Evolutionary conservation across 164 flowering plant species (phyloP), one percentile per base, ranked within the genome.

Genomic region (Akebia trifoliata): DNA sequence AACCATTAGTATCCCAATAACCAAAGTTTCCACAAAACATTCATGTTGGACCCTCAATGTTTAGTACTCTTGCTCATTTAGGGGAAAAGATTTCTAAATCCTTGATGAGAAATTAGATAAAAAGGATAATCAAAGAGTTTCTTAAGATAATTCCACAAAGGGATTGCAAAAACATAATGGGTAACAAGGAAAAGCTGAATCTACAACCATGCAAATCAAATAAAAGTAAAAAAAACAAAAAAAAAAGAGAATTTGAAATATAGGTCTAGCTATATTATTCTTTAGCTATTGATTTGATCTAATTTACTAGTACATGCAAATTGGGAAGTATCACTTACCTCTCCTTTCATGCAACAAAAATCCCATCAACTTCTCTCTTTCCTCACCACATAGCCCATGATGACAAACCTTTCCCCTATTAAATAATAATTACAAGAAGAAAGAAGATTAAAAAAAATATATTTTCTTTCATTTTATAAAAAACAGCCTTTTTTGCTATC

Each of bases 321-420:
- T 39, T 18, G 49, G 37, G 43, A 21, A 61, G 10, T 6, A 14
- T 26, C 35, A 35, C 54, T 30, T 48, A 29, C 60, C 57, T 35
- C 32, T 40, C 58, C 32, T 55, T 31, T 46, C 60, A 47, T 38
- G 44, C 56, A 62, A 62, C 54, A 55, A 54, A 53, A 54, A 62
- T 35, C 53, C 59, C 60, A 62, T 44, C 53, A 46, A 18, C 60
- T 60, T 4, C 30, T 34, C 6, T 32, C 32, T 52, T 24, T 50
- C 31, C 14, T 36, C 46, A 4, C 21, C n/a, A 6, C 12, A 25
- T 6, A 25, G 39, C 38, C 54, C 55, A 6, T n/a, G n/a, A n/a
- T n/a, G n/a, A 40, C 49, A 29, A 18, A 37, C 1, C 37, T 37
- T 40, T 26, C 10, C 49, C 17, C 31, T 15, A 52, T 25, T n/a